Evolutionary conservation across 1,284 basidiomycete genomes (phyloP).

Genomic region (Pascua guehoae): DNA sequence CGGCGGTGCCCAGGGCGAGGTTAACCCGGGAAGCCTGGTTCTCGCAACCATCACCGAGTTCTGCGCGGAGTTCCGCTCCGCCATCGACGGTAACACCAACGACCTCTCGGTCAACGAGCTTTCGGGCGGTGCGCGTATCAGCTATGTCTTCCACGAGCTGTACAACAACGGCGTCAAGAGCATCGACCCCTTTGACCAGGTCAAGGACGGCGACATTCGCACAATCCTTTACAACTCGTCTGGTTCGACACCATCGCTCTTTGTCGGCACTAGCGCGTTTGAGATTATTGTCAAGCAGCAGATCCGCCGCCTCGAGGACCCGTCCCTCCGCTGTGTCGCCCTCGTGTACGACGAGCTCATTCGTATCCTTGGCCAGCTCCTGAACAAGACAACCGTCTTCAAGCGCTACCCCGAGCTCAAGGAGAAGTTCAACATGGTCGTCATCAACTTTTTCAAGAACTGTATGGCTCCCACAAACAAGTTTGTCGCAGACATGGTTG

Average conservation of each 20-base stretch:
- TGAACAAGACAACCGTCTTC: slow-evolving; percentile 87
- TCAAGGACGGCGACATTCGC: slow-evolving; percentile 96
- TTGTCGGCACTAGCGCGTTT: slow-evolving; percentile 93
- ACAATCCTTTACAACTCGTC: slow-evolving; percentile 96
- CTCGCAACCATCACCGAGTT: slow-evolving; percentile 97
- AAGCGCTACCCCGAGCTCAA: slow-evolving; percentile 89
- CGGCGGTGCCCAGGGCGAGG: slow-evolving; percentile 81
- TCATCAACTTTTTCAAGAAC: slow-evolving; percentile 93
- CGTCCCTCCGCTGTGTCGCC: slow-evolving; percentile 85
- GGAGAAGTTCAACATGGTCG: slow-evolving; percentile 89
- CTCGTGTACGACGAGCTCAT: slow-evolving; percentile 96
- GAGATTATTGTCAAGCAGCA: slow-evolving; percentile 99
- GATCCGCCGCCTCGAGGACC: slow-evolving; percentile 93
- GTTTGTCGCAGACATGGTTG: slow-evolving; percentile 85
- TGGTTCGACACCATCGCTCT: slow-evolving; percentile 91
- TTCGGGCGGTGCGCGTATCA: slow-evolving; percentile 94
- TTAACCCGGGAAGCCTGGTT: slow-evolving; percentile 79
- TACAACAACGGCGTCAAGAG: slow-evolving; percentile 94
- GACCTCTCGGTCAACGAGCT: slow-evolving; percentile 92
- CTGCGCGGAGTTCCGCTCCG: slow-evolving; percentile 89
- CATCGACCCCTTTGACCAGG: slow-evolving; percentile 97
- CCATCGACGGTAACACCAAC: slow-evolving; percentile 95
- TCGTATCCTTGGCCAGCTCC: slow-evolving; percentile 84
- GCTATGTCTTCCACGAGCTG: slow-evolving; percentile 96
- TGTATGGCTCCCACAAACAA: slow-evolving; percentile 92